Evolutionary conservation across 768 basidiomycete genomes (phyloP), one percentile per base, ranked within the genome.

Genomic region (Mycena latifolia): DNA sequence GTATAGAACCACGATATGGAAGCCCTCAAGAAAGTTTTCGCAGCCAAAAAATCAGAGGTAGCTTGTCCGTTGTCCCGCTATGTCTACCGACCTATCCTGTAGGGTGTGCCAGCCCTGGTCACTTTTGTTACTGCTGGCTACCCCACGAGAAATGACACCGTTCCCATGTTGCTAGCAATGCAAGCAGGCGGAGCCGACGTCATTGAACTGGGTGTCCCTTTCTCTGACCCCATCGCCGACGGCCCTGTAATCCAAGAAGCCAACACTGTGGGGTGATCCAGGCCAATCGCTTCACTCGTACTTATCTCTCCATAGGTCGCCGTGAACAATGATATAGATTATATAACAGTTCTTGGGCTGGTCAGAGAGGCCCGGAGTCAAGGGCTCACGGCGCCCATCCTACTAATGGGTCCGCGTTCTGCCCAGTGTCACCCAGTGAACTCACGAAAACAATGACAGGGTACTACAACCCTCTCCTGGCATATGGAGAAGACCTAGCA

Each of bases 61-160:
- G 46, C 75, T 61, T 7, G 12, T 54, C 22, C 47, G 45, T 45
- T 17, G 18, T 31, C 15, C 9, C 41, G 29, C 15, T 7, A 29
- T 39, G 55, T n/a, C 31, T 17, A 59, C 53, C 31, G 43, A 27
- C 15, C 33, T 20, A 35, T 35, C 33, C 33, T n/a, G 12, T 47
- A 92, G 90, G 85, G 85, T 31, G 73, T 73, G 25, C 86, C 90
- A 52, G 90, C 88, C 7, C 80, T 94, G 58, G 86, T 95, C 70
- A 93, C 96, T 37, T 99, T 98, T 79, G 84, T 99, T 71, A 99
- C 97, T 24, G 96, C 96, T 48, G 97, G 97, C 17, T 99, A 90
- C 79, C 97, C 97, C 28, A 88, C 82, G 10, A 77, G 79, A 58
- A 82, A 89, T 74, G 91, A 92, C 63, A 98, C 97, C 0, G 93